Percentiles rank a stretch among this genome's conserved stretches.
phyloP scores from a whole-genome alignment of 495 filamentous ascomycete species.

The Aspergillus incahuasiensis region DNA sequence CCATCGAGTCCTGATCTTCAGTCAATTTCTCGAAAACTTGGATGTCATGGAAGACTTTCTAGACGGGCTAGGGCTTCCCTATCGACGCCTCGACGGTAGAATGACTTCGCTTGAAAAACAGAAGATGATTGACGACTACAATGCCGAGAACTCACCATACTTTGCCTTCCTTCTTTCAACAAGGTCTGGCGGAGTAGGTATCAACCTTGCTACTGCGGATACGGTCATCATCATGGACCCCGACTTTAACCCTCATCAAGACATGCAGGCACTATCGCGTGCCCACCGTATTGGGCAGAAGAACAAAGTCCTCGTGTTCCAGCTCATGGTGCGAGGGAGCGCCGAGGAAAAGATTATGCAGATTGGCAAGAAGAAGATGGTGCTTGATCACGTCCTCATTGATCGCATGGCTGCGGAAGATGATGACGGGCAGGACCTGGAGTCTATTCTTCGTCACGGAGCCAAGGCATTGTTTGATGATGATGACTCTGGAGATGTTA shows the following conservation, averaged over 20 bases:
- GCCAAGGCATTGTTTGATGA: conserved; percentile 82
- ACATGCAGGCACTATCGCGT: conserved; percentile 90
- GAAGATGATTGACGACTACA: conserved; percentile 88
- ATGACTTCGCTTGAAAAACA: conserved; percentile 82
- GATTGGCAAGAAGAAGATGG: conserved; percentile 93
- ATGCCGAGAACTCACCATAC: conserved; percentile 71
- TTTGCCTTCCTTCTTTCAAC: conserved; percentile 94
- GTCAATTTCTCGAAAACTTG: conserved; percentile 86
- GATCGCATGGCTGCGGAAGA: conserved; percentile 81
- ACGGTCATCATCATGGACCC: conserved; percentile 98
- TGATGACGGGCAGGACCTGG: conserved; percentile 68
- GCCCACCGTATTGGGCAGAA: conserved; percentile 95
- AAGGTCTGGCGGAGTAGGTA: conserved; percentile 90
- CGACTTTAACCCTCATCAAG: conserved; percentile 97
- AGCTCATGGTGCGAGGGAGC: conserved; percentile 81
- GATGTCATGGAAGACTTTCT: conserved; percentile 92
- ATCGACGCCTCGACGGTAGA: conserved; percentile 81
- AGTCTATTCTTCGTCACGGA: conserved; percentile 85
- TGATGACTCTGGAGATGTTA: conserved; percentile 58
- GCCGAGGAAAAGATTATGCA: conserved; percentile 96
- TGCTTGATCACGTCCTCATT: conserved; percentile 87
- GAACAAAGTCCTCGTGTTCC: conserved; percentile 92
- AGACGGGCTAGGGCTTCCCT: conserved; percentile 59
- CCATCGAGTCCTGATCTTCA: conserved; percentile 92
- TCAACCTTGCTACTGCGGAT: conserved; percentile 95